Percentiles rank a stretch among this genome's conserved stretches.
Conservation (phyloP, 2,329 filamentous ascomycete species). For the Juglanconis oblonga region DNA sequence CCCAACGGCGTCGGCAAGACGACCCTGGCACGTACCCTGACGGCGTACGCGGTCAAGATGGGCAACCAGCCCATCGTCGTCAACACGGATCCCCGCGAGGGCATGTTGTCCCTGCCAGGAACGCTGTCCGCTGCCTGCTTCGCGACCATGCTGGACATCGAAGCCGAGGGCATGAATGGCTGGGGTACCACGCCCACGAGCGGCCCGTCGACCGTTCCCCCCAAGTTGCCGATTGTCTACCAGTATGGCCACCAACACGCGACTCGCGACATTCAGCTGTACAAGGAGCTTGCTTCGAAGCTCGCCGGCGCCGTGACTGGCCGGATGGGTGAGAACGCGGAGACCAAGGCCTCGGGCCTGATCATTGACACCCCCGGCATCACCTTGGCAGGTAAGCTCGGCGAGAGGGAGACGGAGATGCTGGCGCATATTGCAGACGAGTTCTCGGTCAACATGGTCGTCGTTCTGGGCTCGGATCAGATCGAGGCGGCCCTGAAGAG, state of each 20-base stretch:
- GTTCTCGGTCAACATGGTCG: constrained; percentile 71
- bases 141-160: constrained; percentile 79
- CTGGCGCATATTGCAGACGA: constrained; percentile 71
- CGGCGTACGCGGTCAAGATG: constrained; percentile 73
- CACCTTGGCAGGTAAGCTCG: constrained; percentile 56
- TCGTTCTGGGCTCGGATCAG: constrained; percentile 77
- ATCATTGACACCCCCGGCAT: constrained; percentile 81
- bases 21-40: constrained; percentile 71
- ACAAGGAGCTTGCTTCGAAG: constrained; percentile 69
- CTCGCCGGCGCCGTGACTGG: constrained; percentile 77
- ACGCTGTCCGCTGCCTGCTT: constrained; percentile 85
- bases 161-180: constrained; percentile 67
- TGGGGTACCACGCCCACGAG: constrained; percentile 91
- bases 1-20: constrained; percentile 80
- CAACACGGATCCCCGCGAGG: constrained; percentile 81
- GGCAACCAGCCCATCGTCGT: constrained; percentile 76
- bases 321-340: constrained; percentile 71
- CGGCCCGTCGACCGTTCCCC: constrained; percentile 81
- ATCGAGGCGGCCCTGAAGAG: constrained; percentile 72
- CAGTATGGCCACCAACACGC: constrained; percentile 75
- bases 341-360: constrained; percentile 70
- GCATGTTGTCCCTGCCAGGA: constrained; percentile 73
- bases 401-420: constrained; percentile 62
- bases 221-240: constrained; percentile 89
- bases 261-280: constrained; percentile 70